Conservation (phyloP, 2,329 filamentous ascomycete species). For the Fusarium sp. region DNA sequence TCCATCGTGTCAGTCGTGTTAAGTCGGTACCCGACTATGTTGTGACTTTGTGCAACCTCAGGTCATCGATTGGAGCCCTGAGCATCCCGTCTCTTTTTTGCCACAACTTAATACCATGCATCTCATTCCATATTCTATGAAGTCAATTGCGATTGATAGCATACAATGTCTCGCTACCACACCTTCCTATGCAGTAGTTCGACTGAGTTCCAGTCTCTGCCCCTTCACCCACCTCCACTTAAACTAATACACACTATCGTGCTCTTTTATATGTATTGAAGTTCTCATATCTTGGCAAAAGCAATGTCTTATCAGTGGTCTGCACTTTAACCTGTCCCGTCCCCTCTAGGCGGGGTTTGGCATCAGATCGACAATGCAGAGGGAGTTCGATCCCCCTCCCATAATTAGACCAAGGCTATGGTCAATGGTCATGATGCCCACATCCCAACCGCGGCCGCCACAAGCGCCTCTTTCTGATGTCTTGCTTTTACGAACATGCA, state of each 20-base stretch:
- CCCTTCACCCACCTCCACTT: background rate
- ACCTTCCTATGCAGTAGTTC: conserved; percentile 7
- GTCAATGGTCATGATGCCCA: conserved; percentile 2
- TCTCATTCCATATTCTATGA: conserved; percentile 19
- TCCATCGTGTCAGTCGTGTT: conserved; percentile 35
- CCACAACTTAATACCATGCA: conserved; percentile 25
- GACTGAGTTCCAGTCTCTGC: conserved; percentile 17
- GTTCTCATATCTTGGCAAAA: conserved; percentile 6
- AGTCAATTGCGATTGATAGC: background rate
- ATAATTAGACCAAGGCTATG: background rate
- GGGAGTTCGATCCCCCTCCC: conserved; percentile 28
- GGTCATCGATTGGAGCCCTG: background rate
- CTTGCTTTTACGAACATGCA: conserved; percentile 20
- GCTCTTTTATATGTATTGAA: background rate
- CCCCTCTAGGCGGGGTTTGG: conserved; percentile 16
- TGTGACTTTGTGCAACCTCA: conserved; percentile 13
- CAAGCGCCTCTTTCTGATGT: conserved; percentile 39
- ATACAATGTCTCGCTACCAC: conserved; percentile 16
- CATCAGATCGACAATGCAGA: conserved; percentile 43
- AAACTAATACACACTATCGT: background rate
- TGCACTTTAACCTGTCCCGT: background rate
- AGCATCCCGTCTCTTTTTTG: conserved; percentile 15
- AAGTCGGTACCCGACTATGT: conserved; percentile 16
- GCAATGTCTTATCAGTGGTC: conserved; percentile 26
- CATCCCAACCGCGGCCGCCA: conserved; percentile 40